These are phyloP conservation scores for Psidium friedrichsthalianum DNA, from an alignment of 345 rosid genomes.

Conservation along the genomic window DNA sequence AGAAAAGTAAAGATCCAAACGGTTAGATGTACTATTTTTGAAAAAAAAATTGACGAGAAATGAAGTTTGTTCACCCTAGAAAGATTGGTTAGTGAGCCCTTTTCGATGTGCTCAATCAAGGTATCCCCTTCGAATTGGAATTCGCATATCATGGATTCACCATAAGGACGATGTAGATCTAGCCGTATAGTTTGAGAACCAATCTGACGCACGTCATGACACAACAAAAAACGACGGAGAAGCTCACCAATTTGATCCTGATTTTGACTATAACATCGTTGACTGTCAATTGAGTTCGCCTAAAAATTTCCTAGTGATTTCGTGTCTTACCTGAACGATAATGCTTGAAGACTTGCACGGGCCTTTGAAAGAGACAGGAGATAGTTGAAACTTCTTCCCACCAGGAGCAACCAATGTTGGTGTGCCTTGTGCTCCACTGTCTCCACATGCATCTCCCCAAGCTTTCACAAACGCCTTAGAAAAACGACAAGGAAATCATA, in stretches of 20 bases:
- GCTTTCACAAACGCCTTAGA: constrained; percentile 18
- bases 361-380: constrained; percentile 7
- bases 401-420: constrained; percentile 8
- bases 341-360: constrained; percentile 12
- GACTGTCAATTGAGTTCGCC: background rate
- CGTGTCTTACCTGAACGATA: background rate
- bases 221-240: background rate
- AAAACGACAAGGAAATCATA: background rate
- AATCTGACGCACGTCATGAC: background rate
- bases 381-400: constrained; percentile 3
- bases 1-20: background rate
- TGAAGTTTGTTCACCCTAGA: background rate
- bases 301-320: background rate
- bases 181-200: background rate
- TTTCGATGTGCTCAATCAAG: background rate
- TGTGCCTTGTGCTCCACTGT: background rate
- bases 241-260: fast-evolving
- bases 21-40: background rate
- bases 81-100: background rate
- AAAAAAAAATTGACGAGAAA: background rate
- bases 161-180: background rate
- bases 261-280: background rate
- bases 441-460: constrained; percentile 14
- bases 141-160: background rate
- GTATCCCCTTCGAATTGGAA: background rate